These are phyloP conservation scores for Stagonosporopsis rhizophila DNA, from an alignment of 2,329 filamentous ascomycete species.

Conservation along the genomic window DNA sequence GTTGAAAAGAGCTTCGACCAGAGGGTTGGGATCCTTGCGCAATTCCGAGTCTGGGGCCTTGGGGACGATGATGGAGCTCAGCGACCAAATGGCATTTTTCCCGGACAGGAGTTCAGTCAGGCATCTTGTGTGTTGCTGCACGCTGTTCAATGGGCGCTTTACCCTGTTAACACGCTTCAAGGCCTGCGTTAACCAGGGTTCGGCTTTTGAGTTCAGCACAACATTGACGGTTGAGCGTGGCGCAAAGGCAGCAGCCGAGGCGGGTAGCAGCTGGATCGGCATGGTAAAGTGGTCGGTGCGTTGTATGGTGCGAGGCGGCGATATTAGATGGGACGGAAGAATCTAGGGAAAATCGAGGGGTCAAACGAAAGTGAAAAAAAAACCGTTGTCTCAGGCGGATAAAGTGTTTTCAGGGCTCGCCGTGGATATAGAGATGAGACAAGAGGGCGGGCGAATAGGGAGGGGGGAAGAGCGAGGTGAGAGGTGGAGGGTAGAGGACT, in stretches of 20 bases:
- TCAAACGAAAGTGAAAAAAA: constrained; percentile 41
- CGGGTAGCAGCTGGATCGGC: constrained; percentile 92
- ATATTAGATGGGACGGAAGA: constrained; percentile 47
- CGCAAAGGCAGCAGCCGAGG: constrained; percentile 95
- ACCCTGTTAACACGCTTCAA: constrained; percentile 96
- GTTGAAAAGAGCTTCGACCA: constrained; percentile 89
- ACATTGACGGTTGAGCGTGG: constrained; percentile 93
- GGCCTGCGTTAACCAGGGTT: constrained; percentile 95
- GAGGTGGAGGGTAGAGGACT: constrained; percentile 50
- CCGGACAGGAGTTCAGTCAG: constrained; percentile 93
- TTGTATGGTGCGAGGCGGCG: constrained; percentile 35
- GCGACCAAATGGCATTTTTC: constrained; percentile 88
- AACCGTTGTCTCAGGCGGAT: constrained; percentile 46
- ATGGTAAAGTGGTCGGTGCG: constrained; percentile 59
- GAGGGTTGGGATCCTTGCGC: constrained; percentile 78
- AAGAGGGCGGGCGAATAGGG: constrained; percentile 52
- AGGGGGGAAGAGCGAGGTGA: constrained; percentile 52
- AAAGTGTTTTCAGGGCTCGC: constrained; percentile 47
- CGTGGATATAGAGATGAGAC: constrained; percentile 42
- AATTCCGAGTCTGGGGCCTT: constrained; percentile 88
- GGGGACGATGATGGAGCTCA: constrained; percentile 90
- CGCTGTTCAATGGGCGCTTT: constrained; percentile 96
- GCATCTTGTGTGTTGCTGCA: constrained; percentile 93
- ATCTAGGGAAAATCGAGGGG: constrained; percentile 39
- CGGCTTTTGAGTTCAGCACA: constrained; percentile 88